Conservation (phyloP, 306 rosid species). For the apple (Malus domestica) region ASM211411v1 NC_041796.1:9991001-9991500, state of each 20-base stretch:
- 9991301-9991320: neutral
- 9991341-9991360: too few species aligned
- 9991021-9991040: too few species aligned
- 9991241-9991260: neutral
- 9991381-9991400: too few species aligned
- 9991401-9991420: constrained; percentile 12
- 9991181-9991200: neutral
- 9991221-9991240: neutral
- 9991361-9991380: too few species aligned
- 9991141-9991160: neutral
- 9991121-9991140: neutral
- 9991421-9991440: constrained; percentile 97
- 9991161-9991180: too few species aligned
- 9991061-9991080: neutral
- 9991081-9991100: neutral
- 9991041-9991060: too few species aligned
- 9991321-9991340: too few species aligned
- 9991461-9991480: neutral
- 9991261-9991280: neutral
- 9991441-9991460: constrained; percentile 78
- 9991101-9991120: neutral
- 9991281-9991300: neutral
- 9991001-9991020: too few species aligned
- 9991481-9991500: too few species aligned
- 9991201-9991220: neutral